Conservation (phyloP, 352 stramenopile genomes). For the Globisporangium alternatum region DNA sequence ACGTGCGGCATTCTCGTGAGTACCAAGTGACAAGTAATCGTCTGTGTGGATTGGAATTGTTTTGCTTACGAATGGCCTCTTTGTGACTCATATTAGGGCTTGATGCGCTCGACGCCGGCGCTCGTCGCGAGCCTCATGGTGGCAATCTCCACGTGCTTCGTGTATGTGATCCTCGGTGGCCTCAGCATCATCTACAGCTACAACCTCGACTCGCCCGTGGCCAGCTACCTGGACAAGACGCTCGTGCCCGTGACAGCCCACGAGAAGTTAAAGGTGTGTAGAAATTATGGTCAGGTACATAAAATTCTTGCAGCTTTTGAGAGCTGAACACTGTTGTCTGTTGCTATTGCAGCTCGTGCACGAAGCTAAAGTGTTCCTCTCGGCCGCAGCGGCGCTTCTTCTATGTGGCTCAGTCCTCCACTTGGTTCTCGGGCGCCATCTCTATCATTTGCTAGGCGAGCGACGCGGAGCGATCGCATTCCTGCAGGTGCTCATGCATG, state of each 20-base stretch:
- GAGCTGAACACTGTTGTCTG: neutral
- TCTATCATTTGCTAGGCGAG: constrained; percentile 48
- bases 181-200: constrained; percentile 56
- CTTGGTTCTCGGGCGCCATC: constrained; percentile 37
- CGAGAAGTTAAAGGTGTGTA: constrained; percentile 37
- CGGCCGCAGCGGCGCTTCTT: constrained; percentile 32
- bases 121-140: constrained; percentile 56
- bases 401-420: constrained; percentile 34
- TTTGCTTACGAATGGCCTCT: neutral
- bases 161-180: constrained; percentile 45
- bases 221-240: constrained; percentile 50
- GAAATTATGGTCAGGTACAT: neutral
- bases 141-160: constrained; percentile 43
- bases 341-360: constrained; percentile 30
- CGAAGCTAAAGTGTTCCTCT: constrained; percentile 39
- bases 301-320: neutral
- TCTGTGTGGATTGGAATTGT: neutral
- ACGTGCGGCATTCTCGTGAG: constrained; percentile 41
- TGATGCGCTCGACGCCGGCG: constrained; percentile 43
- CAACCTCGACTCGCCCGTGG: constrained; percentile 40
- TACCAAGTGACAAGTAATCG: neutral
- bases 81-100: neutral
- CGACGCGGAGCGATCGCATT: constrained; percentile 54
- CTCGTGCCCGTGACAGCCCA: constrained; percentile 28
- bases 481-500: constrained; percentile 35